phyloP scores from a whole-genome alignment of 78 protist species.

The Creolimax fragrantissima region DNA sequence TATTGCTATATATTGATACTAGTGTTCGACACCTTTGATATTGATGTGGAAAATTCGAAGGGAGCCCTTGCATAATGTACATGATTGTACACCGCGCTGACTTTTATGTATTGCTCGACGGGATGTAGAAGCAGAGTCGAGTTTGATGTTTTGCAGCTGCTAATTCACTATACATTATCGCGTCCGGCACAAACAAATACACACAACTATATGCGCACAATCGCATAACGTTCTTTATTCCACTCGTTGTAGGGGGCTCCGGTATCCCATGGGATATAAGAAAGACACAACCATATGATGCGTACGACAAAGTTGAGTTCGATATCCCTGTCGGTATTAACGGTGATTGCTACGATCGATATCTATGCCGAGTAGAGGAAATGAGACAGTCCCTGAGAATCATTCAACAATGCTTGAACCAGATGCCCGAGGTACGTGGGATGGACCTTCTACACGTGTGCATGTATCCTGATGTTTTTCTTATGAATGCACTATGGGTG shows the following conservation, averaged over 20 bases:
- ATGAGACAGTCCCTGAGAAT: conserved; percentile 47
- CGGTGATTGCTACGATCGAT: conserved; percentile 62
- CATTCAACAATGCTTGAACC: conserved; percentile 43
- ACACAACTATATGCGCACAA: too few relatives aligned
- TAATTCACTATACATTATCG: too few relatives aligned
- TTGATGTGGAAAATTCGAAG: neutral
- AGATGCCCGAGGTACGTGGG: conserved; percentile 22
- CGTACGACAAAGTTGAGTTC: conserved; percentile 38
- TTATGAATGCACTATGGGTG: too few relatives aligned
- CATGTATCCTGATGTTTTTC: too few relatives aligned
- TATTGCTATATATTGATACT: neutral
- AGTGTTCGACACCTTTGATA: neutral
- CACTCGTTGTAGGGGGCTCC: neutral
- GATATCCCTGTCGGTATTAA: conserved; percentile 38
- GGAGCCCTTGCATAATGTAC: neutral
- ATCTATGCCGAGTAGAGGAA: conserved; percentile 49
- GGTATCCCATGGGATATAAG: conserved; percentile 49
- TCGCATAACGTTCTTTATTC: too few relatives aligned
- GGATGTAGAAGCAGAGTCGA: too few relatives aligned
- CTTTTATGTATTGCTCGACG: too few relatives aligned
- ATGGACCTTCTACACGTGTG: too few relatives aligned
- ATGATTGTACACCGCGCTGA: neutral
- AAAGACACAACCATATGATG: conserved; percentile 53
- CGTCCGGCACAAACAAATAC: too few relatives aligned
- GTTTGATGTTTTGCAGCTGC: too few relatives aligned